Evolutionary conservation across 306 rosid species (phyloP), one percentile per base, ranked within the genome.

Genomic region (Casuarina glauca): DNA sequence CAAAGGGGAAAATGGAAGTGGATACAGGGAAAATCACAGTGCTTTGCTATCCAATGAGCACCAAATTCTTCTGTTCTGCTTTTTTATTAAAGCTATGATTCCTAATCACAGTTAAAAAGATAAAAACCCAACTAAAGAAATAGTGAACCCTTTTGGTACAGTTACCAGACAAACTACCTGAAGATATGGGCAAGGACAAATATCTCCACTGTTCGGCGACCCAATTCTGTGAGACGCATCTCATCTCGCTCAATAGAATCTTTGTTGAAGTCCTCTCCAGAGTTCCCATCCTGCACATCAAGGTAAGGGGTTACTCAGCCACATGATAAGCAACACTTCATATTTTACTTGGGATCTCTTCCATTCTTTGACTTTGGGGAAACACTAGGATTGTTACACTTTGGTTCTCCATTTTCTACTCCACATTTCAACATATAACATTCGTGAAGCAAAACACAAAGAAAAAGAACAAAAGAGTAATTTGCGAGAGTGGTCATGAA

Each of bases 171-270:
- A 19, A 36, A 16, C 26, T 82, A 96, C 99, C 98, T 93, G 85
- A 88, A 96, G 69, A 96, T 91, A 82, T 96, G 98, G 26, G 93
- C 94, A 84, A 96, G 98, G 81, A 91, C 96, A 91, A 93, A 96
- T 86, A 96, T 96, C 86, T 96, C 99, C 77, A 96, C 93, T 85
- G 98, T 96, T 83, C 97, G 93, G 43, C 98, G 97, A 69, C 99
- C 99, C 84, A 96, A 82, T 85, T 96, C 98, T 19, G 98, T 93
- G 66, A 96, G 97, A 74, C 94, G 97, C 83, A 96, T 88, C 89
- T 96, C 98, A 85, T 93, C 99, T 20, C 93, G 97, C 85, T 93
- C 98, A 64, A 87, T 86, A 79, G 99, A 91, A 86, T 96, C 99
- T 79, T 93, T 96, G 81, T 89, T 91, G 78, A 93, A 91, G 82